These are phyloP conservation scores for Fusarium duplospermum DNA, from an alignment of 2,329 filamentous ascomycete genomes.

Conservation along the genomic window DNA sequence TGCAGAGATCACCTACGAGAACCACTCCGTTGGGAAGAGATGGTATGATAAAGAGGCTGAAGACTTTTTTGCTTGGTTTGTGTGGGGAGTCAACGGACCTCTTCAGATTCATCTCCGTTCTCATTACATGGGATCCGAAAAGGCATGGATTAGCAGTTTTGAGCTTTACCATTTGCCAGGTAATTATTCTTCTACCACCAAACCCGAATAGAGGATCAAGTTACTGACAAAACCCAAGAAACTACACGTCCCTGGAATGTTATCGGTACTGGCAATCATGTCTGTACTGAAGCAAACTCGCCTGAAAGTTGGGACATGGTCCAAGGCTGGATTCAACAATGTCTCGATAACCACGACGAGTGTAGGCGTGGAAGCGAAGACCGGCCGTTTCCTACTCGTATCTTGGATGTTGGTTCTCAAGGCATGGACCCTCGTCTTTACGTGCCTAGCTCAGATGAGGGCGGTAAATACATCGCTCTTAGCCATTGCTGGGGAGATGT, in stretches of 20 bases:
- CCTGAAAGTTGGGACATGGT: neutral
- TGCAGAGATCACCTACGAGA: neutral
- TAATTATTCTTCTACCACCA: neutral
- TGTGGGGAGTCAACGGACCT: neutral
- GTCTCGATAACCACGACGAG: neutral
- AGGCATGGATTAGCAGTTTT: neutral
- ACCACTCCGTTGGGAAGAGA: neutral
- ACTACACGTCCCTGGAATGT: neutral
- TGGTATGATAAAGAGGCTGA: neutral
- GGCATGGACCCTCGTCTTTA: neutral
- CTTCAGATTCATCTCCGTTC: neutral
- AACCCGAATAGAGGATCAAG: neutral
- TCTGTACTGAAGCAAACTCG: neutral
- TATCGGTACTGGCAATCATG: neutral
- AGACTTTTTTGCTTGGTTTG: neutral
- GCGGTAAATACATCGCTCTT: neutral
- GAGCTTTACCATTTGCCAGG: neutral
- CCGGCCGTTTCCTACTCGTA: neutral
- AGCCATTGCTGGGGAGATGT: neutral
- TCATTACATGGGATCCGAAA: neutral
- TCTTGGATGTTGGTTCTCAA: neutral
- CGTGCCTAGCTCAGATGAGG: neutral
- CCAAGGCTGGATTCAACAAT: neutral
- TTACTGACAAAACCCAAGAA: neutral
- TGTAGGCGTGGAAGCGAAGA: neutral